Base-by-base conservation (phyloP, 164 flowering plant genomes). In the Aristolochia californica region DNA sequence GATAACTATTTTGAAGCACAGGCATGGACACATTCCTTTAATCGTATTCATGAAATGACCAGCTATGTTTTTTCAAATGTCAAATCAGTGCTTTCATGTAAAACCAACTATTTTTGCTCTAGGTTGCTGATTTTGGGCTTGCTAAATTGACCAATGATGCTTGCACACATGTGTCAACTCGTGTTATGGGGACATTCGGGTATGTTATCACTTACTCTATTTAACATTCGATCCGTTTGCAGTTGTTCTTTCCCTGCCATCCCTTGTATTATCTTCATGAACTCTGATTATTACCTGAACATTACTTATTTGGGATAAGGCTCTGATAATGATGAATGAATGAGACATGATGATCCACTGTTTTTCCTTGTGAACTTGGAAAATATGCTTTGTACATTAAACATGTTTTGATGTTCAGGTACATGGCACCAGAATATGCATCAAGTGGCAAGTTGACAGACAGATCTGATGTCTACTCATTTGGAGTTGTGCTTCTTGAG, bases 101-200 rank as follows among this genome's bases (percentile, higher is more conserved):
- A 10, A 45, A 30, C 55, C 13, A 28, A 21, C 40, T 34, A 12
- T 34, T 40, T 27, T 34, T 53, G 43, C 56, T 18, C 50, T 76
- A 83, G 93, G 88, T 85, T 58, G 89, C 94, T 55, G 89, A 85
- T 65, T 85, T 85, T 73, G 94, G 94, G 62, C 81, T 85, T 56
- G 89, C 89, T 22, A 85, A 76, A 62, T 70, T 78, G 50, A 64
- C 84, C 18, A 70, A 74, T 53, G 85, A 78, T 63, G 66, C 64
- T 5, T 21, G 66, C 54, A 76, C 89, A 15, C 85, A 81, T 64
- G 85, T 83, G 8, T 85, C 87, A 28, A 85, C 94, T 59, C 77
- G 94, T 44, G 82, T 85, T 26, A 85, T 85, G 94, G 94, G 94
- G 57, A 85, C 94, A 52, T 85, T 85, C 63, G 94, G 94, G 93